Percentiles rank a stretch among this genome's conserved stretches.
These are phyloP conservation scores for Amesomyces nigricolor DNA, from an alignment of 2,329 filamentous ascomycete species.

Conservation along the genomic window DNA sequence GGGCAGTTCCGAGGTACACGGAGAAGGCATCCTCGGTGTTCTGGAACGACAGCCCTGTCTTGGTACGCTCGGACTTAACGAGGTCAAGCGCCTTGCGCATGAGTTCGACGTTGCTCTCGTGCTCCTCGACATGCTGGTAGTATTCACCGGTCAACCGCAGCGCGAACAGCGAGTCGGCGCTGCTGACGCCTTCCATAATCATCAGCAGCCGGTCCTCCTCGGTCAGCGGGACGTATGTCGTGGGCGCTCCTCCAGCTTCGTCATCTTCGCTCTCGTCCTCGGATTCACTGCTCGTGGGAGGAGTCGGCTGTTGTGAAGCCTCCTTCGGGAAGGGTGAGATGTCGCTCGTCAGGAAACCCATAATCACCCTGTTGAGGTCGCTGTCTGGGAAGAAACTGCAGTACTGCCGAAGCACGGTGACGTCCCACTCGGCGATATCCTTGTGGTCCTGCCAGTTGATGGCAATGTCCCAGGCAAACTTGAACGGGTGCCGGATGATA, in stretches of 20 bases:
- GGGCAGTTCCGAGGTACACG: constrained; percentile 73
- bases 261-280: constrained; percentile 55
- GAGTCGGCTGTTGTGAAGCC: constrained; percentile 17
- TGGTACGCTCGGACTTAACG: constrained; percentile 53
- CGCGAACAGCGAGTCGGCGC: constrained; percentile 67
- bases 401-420: constrained; percentile 71
- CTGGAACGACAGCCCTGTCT: constrained; percentile 62
- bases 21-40: constrained; percentile 70
- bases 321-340: constrained; percentile 69
- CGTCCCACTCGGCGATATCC: constrained; percentile 70
- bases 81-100: constrained; percentile 68
- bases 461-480: constrained; percentile 83
- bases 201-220: constrained; percentile 75
- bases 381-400: constrained; percentile 77
- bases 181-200: constrained; percentile 68
- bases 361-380: constrained; percentile 75
- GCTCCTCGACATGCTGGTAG: constrained; percentile 78
- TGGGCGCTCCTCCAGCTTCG: constrained; percentile 50
- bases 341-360: constrained; percentile 74
- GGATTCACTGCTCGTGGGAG: constrained; percentile 32
- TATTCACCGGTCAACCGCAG: constrained; percentile 80
- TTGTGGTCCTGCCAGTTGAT: constrained; percentile 84
- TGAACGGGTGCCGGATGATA: constrained; percentile 86
- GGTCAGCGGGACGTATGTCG: constrained; percentile 53
- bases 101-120: constrained; percentile 73